These are phyloP conservation scores for Zostera marina DNA, from an alignment of 116 monocot species.

Conservation along the genomic window DNA sequence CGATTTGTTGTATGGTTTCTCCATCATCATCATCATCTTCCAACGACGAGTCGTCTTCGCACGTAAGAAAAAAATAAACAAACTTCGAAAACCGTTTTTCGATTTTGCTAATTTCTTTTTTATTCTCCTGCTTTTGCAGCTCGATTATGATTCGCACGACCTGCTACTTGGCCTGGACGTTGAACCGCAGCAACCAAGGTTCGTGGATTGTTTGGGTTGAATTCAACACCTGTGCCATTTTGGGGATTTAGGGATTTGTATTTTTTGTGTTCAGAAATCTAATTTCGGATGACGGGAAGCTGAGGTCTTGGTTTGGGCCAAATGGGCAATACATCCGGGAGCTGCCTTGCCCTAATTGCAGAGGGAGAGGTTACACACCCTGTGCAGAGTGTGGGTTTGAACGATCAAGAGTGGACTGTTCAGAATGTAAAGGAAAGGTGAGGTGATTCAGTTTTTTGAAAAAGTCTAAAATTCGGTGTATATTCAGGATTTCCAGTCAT, in stretches of 20 bases:
- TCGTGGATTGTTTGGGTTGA: background rate
- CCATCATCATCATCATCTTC: background rate
- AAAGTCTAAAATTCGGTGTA: background rate
- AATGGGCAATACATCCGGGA: conserved; percentile 99
- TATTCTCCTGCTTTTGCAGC: conserved; percentile 17
- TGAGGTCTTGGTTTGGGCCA: conserved; percentile 96
- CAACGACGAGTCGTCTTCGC: background rate
- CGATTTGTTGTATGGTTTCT: background rate
- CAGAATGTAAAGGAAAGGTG: conserved; percentile 82
- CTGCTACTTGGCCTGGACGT: conserved; percentile 42
- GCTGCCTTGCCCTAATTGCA: conserved; percentile 87
- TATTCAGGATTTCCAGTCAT: background rate
- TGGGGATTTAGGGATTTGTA: background rate
- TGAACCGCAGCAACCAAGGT: conserved; percentile 25
- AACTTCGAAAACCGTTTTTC: background rate
- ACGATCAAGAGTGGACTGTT: conserved; percentile 64
- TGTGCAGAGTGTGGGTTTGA: conserved; percentile 85
- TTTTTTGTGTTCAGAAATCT: conserved; percentile 22
- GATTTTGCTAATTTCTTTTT: background rate
- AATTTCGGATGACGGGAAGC: conserved; percentile 20
- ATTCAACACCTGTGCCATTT: background rate
- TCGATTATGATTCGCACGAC: conserved; percentile 40
- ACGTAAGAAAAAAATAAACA: background rate
- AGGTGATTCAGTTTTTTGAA: too few species aligned
- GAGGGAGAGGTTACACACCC: conserved; percentile 89